Evolutionary conservation across 2,329 filamentous ascomycete genomes (phyloP).

Genomic region (Cladophialophora immunda): DNA sequence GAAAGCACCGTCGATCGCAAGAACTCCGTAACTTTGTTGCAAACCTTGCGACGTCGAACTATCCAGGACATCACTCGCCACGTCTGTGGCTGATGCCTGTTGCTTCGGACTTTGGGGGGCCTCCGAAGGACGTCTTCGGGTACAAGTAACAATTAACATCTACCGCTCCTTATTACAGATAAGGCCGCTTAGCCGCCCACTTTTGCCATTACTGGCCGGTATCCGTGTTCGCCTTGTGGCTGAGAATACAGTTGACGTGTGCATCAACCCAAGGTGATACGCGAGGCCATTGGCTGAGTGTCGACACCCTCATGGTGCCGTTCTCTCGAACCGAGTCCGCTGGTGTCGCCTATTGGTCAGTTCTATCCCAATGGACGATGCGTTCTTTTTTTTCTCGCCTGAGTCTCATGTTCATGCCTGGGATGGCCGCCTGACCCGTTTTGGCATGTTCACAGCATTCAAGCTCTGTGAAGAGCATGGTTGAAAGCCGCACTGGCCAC

Average conservation of each 20-base stretch:
- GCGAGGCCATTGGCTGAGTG: background rate
- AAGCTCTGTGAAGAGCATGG: background rate
- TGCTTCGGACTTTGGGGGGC: background rate
- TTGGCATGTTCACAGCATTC: background rate
- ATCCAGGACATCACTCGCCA: background rate
- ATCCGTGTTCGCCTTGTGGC: background rate
- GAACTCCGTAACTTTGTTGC: background rate
- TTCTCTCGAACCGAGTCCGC: background rate
- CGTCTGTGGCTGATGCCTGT: constrained; percentile 26
- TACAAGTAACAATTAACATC: too few relatives aligned
- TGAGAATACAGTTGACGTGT: background rate
- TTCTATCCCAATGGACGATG: background rate
- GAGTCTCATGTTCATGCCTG: background rate
- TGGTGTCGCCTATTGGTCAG: background rate
- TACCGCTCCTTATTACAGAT: too few relatives aligned
- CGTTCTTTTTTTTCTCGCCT: background rate
- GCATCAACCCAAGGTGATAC: background rate
- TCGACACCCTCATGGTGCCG: background rate
- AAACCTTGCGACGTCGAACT: background rate
- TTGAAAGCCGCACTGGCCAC: background rate
- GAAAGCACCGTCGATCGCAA: background rate
- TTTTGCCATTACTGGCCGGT: background rate
- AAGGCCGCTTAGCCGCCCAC: background rate
- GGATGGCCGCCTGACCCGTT: background rate
- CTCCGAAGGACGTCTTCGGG: background rate